Base-by-base conservation (phyloP, 371 early-diverging fungal species). In the Apophysomyces elegans region DNA sequence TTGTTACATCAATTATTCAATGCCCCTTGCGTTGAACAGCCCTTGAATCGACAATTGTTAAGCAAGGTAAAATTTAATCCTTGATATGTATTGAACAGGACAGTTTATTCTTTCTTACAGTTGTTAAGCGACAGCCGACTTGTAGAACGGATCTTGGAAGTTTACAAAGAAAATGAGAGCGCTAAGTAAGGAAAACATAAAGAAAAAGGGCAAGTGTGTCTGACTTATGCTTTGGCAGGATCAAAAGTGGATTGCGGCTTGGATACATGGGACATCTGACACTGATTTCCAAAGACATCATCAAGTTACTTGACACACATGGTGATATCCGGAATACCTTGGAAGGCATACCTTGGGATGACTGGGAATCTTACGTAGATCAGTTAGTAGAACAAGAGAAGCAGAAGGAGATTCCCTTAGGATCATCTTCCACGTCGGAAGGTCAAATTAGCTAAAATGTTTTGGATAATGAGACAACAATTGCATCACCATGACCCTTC, bases 251-350 rank as follows among this genome's bases (percentile, higher is more conserved):
- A 54, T 11, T 41, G 59, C 21, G 58, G 35, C 36, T 58, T 12
- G 64, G 71, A 12, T 71, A 64, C 39, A 64, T 71, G 54, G 71
- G 71, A 26, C 71, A 71, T 44, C 38, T 71, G 41, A 61, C 61
- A 18, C 46, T 71, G 39, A 16, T 71, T 7, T 61, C 71, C 2
- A 63, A 62, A 38, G 67, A 64, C 58, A 57, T 71, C 21, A 50
- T 50, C 21, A 26, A 50, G 8, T 21, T 50, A 50, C 16, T 50
- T 9, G 8, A 50, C 7, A 6, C 54, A 8, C 18, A 50, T 11
- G 4, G 9, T 21, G 18, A 50, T 50, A 50, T 21, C 7, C 16
- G 18, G 0, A 0, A n/a, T 16, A n/a, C 7, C 7, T 50, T 50
- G 9, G 54, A 50, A 6, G 21, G 9, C 21, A 50, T 50, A 50